A percentile compares a stretch with the other conserved stretches of the same genome.
These are phyloP conservation scores for Lachancea cidri DNA, from an alignment of 805 yeast species.

Conservation along the genomic window DNA sequence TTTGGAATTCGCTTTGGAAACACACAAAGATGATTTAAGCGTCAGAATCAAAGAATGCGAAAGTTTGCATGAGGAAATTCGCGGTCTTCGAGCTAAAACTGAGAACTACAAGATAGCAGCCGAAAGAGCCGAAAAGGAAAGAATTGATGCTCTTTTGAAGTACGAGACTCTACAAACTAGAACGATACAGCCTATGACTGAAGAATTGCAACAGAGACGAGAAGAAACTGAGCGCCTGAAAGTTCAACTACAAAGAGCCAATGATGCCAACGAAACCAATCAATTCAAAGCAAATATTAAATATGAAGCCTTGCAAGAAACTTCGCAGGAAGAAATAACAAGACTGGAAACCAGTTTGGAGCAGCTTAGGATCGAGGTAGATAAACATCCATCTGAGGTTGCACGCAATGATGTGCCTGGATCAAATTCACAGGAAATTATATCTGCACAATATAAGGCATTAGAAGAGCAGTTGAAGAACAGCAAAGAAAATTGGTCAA, in stretches of 20 bases:
- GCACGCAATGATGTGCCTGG: no score
- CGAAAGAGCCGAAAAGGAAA: conserved; percentile 1
- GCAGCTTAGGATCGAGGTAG: conserved; percentile 56
- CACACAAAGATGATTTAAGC: conserved; percentile 20
- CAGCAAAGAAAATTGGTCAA: conserved; percentile 78
- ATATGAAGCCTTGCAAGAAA: conserved; percentile 26
- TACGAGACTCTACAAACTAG: background rate
- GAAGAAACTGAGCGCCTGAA: conserved; percentile 8
- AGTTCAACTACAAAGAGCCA: conserved; percentile 17
- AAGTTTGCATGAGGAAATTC: conserved; percentile 25
- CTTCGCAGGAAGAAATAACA: conserved; percentile 42
- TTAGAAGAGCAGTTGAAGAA: conserved; percentile 68
- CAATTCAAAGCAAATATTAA: conserved; percentile 18
- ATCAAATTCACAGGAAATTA: conserved; percentile 39
- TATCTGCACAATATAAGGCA: conserved; percentile 45
- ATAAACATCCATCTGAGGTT: conserved; percentile 28
- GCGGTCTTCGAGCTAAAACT: background rate
- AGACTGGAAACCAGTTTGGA: conserved; percentile 70
- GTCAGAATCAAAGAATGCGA: conserved; percentile 25
- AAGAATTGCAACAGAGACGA: conserved; percentile 31
- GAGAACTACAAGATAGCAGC: background rate
- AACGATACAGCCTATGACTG: conserved; percentile 1
- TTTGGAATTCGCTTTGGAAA: conserved; percentile 22
- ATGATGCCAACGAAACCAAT: conserved; percentile 27
- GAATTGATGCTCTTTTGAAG: background rate